Base-by-base conservation (phyloP, 1,284 basidiomycete species). In the Rhodotorula sp. region DNA sequence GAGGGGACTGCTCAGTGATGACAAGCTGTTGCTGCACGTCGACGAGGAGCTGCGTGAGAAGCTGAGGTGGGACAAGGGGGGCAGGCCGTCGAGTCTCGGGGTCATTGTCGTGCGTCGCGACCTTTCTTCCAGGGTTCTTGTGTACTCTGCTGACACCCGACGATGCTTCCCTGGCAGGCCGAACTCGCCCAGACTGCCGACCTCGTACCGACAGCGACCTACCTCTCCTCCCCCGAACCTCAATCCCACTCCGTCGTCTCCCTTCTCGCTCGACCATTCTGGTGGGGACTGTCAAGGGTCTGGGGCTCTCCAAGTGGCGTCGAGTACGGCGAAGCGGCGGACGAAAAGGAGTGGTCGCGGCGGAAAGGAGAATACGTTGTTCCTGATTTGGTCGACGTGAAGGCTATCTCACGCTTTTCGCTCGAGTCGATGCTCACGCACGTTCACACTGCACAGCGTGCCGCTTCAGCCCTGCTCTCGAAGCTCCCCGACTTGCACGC, bases 331-430 rank as follows among this genome's bases (percentile, higher is more conserved):
- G 73, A 73, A 27, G 32, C 49, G 19, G 68, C 66, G 0, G 74
- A 76, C 32, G 67, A 74, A n/a, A 70, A 68, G 11, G 72, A 74
- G 49, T 77, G 76, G 76, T 63, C 44, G 22, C 54, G 56, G 6
- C 32, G 70, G 3, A 48, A 68, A 19, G 76, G 76, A 19, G 70
- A 68, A 22, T 77, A 69, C 63, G 75, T 76, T n/a, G 64, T 76
- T n/a, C 64, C 67, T 22, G 70, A 72, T 15, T 64, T 74, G 10
- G 66, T 77, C 52, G 69, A 77, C 69, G 75, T 77, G 24, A 48
- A 72, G 46, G 1, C 29, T 22, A 1, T 7, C 57, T 24, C 17
- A 17, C 13, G 46, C 32, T 49, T 51, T 24, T 29, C 13, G n/a
- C 55, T 20, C 1, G 15, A 20, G 13, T 20, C 32, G 30, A 7